A percentile compares a stretch with the other conserved stretches of the same genome.
These are phyloP conservation scores for Emydomyces testavorans DNA, from an alignment of 2,329 filamentous ascomycete species.

Conservation along the genomic window DNA sequence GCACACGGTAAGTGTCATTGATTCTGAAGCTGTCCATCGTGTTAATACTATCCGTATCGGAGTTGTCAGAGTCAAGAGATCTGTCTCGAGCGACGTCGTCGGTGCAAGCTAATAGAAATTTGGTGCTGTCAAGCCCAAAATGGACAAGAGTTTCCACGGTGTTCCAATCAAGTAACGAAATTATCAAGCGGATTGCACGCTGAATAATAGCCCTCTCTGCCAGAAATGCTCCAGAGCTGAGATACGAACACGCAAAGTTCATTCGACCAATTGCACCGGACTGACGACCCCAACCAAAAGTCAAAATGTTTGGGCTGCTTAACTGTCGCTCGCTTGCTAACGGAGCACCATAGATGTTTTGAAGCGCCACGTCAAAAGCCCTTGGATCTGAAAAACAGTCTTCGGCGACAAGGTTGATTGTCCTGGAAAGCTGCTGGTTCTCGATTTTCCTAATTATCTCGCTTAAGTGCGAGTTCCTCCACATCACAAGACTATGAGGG, in stretches of 20 bases:
- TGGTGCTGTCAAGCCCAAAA: slow-evolving; percentile 21
- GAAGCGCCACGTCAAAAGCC: slow-evolving; percentile 21
- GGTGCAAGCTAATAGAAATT: slow-evolving; percentile 18
- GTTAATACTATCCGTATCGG: slow-evolving; percentile 2
- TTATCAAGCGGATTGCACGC: slow-evolving; percentile 21
- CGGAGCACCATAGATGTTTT: slow-evolving; percentile 22
- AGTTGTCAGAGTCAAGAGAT: slow-evolving; percentile 1
- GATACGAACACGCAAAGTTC: slow-evolving; percentile 26
- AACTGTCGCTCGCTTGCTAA: slow-evolving; percentile 17
- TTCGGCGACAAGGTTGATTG: slow-evolving; percentile 17
- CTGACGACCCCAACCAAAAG: slow-evolving; percentile 15
- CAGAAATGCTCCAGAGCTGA: slow-evolving; percentile 24
- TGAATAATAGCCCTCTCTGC: slow-evolving; percentile 19
- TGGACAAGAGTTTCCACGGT: slow-evolving; percentile 23
- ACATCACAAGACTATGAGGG: slow-evolving; percentile 20
- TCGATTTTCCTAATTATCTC: slow-evolving; percentile 15
- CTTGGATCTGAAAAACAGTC: slow-evolving; percentile 20
- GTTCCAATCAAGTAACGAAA: slow-evolving; percentile 21
- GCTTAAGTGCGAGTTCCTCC: slow-evolving; percentile 20
- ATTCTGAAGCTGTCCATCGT: neutral
- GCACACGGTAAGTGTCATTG: neutral
- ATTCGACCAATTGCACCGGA: slow-evolving; percentile 18
- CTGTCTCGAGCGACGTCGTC: neutral
- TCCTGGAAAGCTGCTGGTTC: neutral
- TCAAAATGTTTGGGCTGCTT: slow-evolving; percentile 13